phyloP scores from a whole-genome alignment of 192 early-diverging fungal species.

The Backusella macrospora region DNA sequence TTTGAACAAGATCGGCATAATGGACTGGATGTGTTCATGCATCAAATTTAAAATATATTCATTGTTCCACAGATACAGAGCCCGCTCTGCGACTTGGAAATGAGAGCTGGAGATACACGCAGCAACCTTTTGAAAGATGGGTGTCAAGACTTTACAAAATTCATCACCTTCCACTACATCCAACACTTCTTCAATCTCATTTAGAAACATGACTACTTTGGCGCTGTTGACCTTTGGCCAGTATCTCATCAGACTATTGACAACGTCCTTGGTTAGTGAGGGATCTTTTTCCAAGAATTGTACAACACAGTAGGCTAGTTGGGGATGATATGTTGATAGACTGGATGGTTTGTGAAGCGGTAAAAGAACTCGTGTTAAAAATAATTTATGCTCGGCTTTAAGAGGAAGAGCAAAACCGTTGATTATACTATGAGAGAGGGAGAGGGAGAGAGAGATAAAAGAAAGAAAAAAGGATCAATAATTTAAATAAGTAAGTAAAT shows the following conservation, averaged over 20 bases:
- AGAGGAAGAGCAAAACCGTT: constrained; percentile 98
- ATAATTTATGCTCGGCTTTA: constrained; percentile 98
- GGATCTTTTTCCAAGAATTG: constrained; percentile 99
- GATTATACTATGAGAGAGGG: constrained; percentile 79
- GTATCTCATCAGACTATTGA: constrained; percentile 86
- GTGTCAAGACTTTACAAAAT: constrained; percentile 87
- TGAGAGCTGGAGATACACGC: constrained; percentile 95
- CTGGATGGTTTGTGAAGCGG: constrained; percentile 97
- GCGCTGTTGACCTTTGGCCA: constrained; percentile 99
- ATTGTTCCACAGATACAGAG: constrained; percentile 98
- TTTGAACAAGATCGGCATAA: constrained; percentile 97
- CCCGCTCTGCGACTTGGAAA: constrained; percentile 98
- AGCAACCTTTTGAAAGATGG: constrained; percentile 92
- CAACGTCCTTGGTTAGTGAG: constrained; percentile 88
- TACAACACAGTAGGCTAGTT: constrained; percentile 97
- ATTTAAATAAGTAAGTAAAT: not conserved
- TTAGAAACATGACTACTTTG: constrained; percentile 99
- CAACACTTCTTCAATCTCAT: constrained; percentile 97
- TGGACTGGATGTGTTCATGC: constrained; percentile 85
- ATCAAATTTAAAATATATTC: constrained; percentile 97
- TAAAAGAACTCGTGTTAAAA: constrained; percentile 89
- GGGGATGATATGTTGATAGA: constrained; percentile 93
- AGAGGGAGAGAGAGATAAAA: not conserved
- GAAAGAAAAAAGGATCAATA: not conserved
- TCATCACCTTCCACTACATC: constrained; percentile 92